Conservation (phyloP, 2,329 filamentous ascomycete species). For the Sporothrix pseudoabietina region DNA sequence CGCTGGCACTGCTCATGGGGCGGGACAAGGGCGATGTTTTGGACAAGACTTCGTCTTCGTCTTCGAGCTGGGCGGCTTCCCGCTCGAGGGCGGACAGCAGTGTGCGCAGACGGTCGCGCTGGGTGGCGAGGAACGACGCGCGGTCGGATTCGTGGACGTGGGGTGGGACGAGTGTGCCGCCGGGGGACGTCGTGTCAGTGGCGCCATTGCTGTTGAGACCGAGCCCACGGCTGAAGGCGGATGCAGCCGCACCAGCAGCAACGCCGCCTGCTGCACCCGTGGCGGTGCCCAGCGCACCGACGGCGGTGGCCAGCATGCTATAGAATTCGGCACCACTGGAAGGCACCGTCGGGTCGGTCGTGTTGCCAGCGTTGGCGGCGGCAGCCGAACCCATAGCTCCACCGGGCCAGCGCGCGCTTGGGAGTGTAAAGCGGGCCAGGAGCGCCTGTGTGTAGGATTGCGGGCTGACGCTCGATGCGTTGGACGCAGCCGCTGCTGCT, state of each 20-base stretch:
- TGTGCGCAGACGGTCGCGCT: conserved; percentile 74
- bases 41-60: conserved; percentile 13
- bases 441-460: conserved; percentile 76
- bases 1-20: conserved; percentile 60
- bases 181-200: conserved; percentile 44
- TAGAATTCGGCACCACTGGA: conserved; percentile 65
- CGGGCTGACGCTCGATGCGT: conserved; percentile 36
- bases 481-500: conserved; percentile 44
- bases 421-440: conserved; percentile 83
- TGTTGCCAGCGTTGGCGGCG: conserved; percentile 11
- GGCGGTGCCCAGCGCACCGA: conserved; percentile 59
- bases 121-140: conserved; percentile 73
- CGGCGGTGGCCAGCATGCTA: conserved; percentile 71
- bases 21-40: conserved; percentile 28
- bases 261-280: conserved; percentile 33
- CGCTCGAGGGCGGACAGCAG: conserved; percentile 77
- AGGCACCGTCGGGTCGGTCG: background rate
- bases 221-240: conserved; percentile 38
- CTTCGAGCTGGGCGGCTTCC: conserved; percentile 66
- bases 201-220: background rate
- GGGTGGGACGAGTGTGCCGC: conserved; percentile 69
- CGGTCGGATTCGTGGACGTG: conserved; percentile 67
- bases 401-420: conserved; percentile 62
- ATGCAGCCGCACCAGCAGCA: conserved; percentile 42
- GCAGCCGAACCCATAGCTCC: conserved; percentile 30